Evolutionary conservation across 768 basidiomycete species (phyloP), one percentile per base, ranked within the genome.

Genomic region (Rhodotorula toruloides): DNA sequence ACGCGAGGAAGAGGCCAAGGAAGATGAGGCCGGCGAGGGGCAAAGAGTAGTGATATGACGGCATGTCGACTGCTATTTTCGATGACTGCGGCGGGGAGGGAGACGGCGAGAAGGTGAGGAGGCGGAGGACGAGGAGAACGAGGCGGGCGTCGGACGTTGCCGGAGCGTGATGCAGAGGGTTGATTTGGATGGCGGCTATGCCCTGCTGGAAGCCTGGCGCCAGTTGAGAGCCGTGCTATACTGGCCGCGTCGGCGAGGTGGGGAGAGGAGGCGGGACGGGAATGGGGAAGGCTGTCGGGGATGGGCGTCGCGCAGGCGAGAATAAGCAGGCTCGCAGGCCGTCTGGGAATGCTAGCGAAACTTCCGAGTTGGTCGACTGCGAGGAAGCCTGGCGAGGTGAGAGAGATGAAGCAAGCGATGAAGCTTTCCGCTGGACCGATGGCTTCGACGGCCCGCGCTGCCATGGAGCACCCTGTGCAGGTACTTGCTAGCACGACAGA

Each of bases 1-100:
- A 73, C 12, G 40, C 34, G 29, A 64, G 32, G 61, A 58, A 62
- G 27, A 43, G 25, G n/a, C 21, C 36, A 40, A 62, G 34, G 48
- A 61, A 49, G 47, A 65, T 10, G 40, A 65, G 16, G 3, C 60
- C 60, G 17, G 55, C n/a, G 50, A 62, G 31, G 19, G 60, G 57
- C 29, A 67, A 46, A 36, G 53, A 54, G 53, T 54, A 54, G n/a
- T 54, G 53, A 13, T 39, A 17, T 14, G 37, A 39, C 13, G 37
- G 37, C 53, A 54, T 54, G 4, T 25, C 34, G 34, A 46, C 44
- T 9, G 12, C 9, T 25, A 46, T 8, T 46, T 8, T 12, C 9
- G 12, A 46, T 11, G 21, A 46, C n/a, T 17, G 11, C 44, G 10
- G 8, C 8, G 21, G 8, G 44, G 8, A 25, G 44, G 4, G 44